Evolutionary conservation across 805 yeast species (phyloP).

Genomic region (Metschnikowia sp.): DNA sequence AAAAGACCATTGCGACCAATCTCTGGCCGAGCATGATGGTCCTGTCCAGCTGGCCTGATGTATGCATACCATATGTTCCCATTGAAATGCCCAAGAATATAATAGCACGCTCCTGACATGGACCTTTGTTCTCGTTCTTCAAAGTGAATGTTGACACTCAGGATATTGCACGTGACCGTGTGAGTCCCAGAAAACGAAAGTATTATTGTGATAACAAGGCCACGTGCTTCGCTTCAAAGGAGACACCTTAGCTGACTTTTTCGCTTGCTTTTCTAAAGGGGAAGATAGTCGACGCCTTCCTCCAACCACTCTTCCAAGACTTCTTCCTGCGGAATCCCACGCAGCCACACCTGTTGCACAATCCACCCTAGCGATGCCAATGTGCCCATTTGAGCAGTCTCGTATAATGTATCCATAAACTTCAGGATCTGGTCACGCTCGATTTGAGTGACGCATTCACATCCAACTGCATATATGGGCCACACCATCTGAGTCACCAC

Average conservation of each 20-base stretch:
- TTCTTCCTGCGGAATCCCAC: slow-evolving; percentile 41
- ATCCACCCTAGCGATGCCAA: slow-evolving; percentile 41
- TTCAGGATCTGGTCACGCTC: slow-evolving; percentile 28
- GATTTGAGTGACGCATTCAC: slow-evolving; percentile 35
- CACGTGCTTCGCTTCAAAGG: too few relatives aligned
- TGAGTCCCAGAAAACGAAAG: too few relatives aligned
- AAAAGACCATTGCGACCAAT: too few relatives aligned
- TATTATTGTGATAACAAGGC: too few relatives aligned
- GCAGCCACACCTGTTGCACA: slow-evolving; percentile 46
- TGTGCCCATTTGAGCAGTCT: slow-evolving; percentile 54
- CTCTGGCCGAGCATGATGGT: too few relatives aligned
- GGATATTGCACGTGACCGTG: too few relatives aligned
- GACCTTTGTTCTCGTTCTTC: too few relatives aligned
- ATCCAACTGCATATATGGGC: slow-evolving; percentile 53
- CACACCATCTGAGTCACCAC: slow-evolving; percentile 60
- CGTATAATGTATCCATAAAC: slow-evolving; percentile 42
- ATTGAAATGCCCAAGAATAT: too few relatives aligned
- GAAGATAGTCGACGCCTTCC: slow-evolving; percentile 50
- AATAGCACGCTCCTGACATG: too few relatives aligned
- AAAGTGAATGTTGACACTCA: too few relatives aligned
- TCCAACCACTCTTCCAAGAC: slow-evolving; percentile 42
- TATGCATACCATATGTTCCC: too few relatives aligned
- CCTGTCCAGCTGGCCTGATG: too few relatives aligned
- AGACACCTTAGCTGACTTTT: not conserved
- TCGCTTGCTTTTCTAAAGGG: slow-evolving; percentile 20